Conservation (phyloP, 1,284 basidiomycete genomes). For the Cryptococcus sp. region DNA sequence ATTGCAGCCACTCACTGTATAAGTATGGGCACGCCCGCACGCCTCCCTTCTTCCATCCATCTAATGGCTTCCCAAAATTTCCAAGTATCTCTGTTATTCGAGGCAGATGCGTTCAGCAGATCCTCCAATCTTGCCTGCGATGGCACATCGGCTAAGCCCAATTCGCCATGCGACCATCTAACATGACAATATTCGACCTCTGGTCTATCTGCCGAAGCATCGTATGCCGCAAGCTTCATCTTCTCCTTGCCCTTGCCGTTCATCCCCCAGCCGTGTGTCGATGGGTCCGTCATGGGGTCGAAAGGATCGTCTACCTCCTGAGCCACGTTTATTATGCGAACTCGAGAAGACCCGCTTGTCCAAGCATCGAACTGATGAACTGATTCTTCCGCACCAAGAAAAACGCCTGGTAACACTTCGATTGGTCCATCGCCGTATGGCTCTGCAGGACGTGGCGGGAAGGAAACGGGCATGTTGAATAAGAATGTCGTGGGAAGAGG, state of each 20-base stretch:
- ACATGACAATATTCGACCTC: conserved; percentile 88
- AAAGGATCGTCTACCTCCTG: conserved; percentile 86
- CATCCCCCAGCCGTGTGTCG: conserved; percentile 4
- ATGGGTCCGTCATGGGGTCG: conserved; percentile 47
- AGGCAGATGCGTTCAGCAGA: conserved; percentile 10
- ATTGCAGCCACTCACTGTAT: conserved; percentile 68
- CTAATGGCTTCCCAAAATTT: conserved; percentile 77
- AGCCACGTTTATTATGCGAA: conserved; percentile 80
- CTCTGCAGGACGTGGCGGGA: conserved; percentile 19
- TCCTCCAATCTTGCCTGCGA: conserved; percentile 23
- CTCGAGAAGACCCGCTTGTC: conserved; percentile 15
- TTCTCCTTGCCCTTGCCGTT: conserved; percentile 26
- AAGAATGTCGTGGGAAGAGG: conserved; percentile 16
- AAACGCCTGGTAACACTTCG: conserved; percentile 85
- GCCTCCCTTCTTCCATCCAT: conserved; percentile 75
- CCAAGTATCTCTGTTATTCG: conserved; percentile 24
- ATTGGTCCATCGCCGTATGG: conserved; percentile 85
- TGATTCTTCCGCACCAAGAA: conserved; percentile 92
- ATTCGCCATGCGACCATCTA: conserved; percentile 90
- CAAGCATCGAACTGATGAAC: conserved; percentile 58
- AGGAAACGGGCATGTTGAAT: conserved; percentile 8
- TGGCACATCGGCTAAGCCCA: conserved; percentile 69
- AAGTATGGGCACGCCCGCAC: conserved; percentile 73
- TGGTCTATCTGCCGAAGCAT: conserved; percentile 60
- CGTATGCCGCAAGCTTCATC: conserved; percentile 25